Conservation (phyloP, 345 rosid genomes). For the Syzygium grande region DNA sequence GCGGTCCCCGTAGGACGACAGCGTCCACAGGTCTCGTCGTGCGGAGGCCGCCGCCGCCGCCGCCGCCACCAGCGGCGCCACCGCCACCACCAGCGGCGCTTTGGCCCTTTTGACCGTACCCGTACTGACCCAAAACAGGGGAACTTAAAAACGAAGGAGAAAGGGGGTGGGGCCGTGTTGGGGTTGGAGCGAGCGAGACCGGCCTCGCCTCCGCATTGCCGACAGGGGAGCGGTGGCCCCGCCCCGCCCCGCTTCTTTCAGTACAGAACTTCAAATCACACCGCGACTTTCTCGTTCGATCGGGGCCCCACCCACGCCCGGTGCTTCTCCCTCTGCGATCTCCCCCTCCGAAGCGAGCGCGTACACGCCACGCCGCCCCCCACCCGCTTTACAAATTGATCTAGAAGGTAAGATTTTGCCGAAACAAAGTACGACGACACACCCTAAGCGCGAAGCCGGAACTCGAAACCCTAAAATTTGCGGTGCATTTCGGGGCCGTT, state of each 20-base stretch:
- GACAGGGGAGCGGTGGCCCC: constrained; percentile 21
- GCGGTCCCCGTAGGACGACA: not conserved
- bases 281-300: not conserved
- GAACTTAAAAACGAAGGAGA: not conserved
- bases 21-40: not conserved
- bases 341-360: not conserved
- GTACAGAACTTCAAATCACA: not conserved
- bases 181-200: constrained; percentile 2
- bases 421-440: not conserved
- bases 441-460: not conserved
- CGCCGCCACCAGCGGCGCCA: no score
- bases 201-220: constrained; percentile 39
- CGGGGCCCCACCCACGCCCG: not conserved
- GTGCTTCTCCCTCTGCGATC: not conserved
- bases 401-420: not conserved
- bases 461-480: not conserved
- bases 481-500: rapidly evolving
- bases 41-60: not conserved
- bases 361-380: not conserved
- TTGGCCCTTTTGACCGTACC: not conserved
- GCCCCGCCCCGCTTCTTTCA: not conserved
- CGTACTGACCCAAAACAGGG: not conserved
- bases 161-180: not conserved
- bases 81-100: not conserved
- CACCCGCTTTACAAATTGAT: not conserved